Conservation (phyloP, 192 early-diverging fungal species). For the Gryganskiella cystojenkinii region DNA sequence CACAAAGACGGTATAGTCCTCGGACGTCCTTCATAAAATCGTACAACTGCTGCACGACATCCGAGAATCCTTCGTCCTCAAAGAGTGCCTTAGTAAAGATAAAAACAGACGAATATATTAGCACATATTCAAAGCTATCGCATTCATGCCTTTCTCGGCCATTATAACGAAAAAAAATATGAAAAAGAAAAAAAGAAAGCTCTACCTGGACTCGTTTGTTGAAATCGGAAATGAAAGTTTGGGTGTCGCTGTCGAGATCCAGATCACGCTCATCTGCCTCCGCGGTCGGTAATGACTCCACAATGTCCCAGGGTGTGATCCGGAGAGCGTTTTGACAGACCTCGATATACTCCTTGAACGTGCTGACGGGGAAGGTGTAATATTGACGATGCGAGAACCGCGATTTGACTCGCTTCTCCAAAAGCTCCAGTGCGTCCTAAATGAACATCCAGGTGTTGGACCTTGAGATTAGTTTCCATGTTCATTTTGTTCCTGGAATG, state of each 20-base stretch:
- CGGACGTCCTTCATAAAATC: constrained; percentile 68
- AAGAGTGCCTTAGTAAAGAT: constrained; percentile 53
- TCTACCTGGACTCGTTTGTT: constrained; percentile 47
- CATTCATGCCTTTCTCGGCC: neutral
- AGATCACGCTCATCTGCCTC: neutral
- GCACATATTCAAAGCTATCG: neutral
- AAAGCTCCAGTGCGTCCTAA: constrained; percentile 82
- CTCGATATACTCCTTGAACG: constrained; percentile 65
- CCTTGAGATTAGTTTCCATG: neutral
- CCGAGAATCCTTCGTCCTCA: constrained; percentile 53
- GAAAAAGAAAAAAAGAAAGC: neutral
- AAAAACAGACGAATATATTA: constrained; percentile 4
- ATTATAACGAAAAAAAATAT: neutral
- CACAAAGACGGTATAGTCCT: constrained; percentile 64
- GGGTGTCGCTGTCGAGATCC: constrained; percentile 15
- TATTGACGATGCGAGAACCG: constrained; percentile 92
- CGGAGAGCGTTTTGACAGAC: constrained; percentile 66
- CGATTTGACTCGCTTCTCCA: constrained; percentile 96
- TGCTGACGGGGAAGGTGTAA: constrained; percentile 68
- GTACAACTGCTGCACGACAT: constrained; percentile 62
- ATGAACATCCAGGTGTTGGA: neutral
- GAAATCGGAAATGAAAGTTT: constrained; percentile 63
- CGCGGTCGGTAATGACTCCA: neutral
- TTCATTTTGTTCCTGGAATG: no score
- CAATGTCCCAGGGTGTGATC: constrained; percentile 32